These are phyloP conservation scores for Sicyos baderoa DNA, from an alignment of 306 rosid species.

Conservation along the genomic window DNA sequence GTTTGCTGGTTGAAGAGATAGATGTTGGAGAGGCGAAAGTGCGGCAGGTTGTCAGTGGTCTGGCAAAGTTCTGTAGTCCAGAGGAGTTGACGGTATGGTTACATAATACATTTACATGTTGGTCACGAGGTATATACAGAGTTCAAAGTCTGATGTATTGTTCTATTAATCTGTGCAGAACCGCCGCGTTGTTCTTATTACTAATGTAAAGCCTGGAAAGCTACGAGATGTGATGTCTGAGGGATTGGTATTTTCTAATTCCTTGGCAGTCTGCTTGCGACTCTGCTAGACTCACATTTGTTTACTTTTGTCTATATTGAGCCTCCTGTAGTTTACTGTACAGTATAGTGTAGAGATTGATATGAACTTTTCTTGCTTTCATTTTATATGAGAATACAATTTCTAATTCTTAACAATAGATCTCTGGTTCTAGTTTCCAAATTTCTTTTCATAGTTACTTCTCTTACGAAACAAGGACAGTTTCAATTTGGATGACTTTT, in stretches of 20 bases:
- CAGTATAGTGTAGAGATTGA: neutral
- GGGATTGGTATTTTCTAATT: conserved; percentile 58
- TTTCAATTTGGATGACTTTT: neutral
- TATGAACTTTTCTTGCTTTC: neutral
- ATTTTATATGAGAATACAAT: neutral
- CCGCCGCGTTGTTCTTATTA: conserved; percentile 69
- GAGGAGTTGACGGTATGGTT: conserved; percentile 66
- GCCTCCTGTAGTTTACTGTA: neutral
- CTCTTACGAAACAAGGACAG: neutral
- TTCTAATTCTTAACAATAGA: neutral
- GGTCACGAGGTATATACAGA: neutral
- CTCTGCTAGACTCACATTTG: neutral
- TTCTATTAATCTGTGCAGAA: conserved; percentile 40
- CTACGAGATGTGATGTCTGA: conserved; percentile 89
- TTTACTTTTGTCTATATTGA: neutral
- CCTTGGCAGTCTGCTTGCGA: conserved; percentile 1
- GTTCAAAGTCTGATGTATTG: conserved; percentile 2
- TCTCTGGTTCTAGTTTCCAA: neutral
- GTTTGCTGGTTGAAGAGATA: conserved; percentile 94
- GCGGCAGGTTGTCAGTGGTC: conserved; percentile 92
- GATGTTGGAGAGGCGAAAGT: conserved; percentile 77
- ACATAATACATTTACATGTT: conserved; percentile 12
- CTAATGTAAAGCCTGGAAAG: conserved; percentile 95
- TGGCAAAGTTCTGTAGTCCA: conserved; percentile 75
- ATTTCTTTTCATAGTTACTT: neutral